A percentile compares a stretch with the other conserved stretches of the same genome.
These are phyloP conservation scores for Neurospora sp. DNA, from an alignment of 495 filamentous ascomycete species.

Conservation along the genomic window DNA sequence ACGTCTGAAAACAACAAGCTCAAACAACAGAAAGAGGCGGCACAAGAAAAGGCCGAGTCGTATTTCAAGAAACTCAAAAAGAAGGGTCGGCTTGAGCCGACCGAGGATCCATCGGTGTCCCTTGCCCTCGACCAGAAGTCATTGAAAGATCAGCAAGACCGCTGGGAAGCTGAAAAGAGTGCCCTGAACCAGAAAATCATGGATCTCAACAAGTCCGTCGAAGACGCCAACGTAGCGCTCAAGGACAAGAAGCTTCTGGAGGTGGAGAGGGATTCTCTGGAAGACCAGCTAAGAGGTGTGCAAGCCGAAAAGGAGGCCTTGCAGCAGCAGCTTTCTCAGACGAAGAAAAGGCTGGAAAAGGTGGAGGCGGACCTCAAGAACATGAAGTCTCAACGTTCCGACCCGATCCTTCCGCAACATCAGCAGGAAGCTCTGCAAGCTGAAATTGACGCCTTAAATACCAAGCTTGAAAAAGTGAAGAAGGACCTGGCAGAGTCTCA, in stretches of 20 bases:
- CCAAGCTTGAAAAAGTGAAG: neutral
- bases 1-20: neutral
- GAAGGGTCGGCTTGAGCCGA: neutral
- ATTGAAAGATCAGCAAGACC: neutral
- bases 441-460: neutral
- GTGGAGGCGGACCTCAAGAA: neutral
- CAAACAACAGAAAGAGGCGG: neutral
- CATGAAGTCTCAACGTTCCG: neutral
- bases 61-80: neutral
- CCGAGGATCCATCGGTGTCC: neutral
- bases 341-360: neutral
- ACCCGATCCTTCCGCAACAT: neutral
- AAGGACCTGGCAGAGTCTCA: neutral
- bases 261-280: neutral
- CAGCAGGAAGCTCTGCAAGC: neutral
- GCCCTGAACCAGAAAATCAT: neutral
- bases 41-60: neutral
- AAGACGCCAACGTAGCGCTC: neutral
- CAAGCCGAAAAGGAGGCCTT: neutral
- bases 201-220: neutral
- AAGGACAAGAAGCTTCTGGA: neutral
- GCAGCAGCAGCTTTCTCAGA: neutral
- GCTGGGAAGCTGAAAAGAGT: neutral
- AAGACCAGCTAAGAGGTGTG: neutral
- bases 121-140: neutral